Evolutionary conservation across 2,329 filamentous ascomycete genomes (phyloP), one percentile per base, ranked within the genome.

Genomic region (Drechmeria coniospora): DNA sequence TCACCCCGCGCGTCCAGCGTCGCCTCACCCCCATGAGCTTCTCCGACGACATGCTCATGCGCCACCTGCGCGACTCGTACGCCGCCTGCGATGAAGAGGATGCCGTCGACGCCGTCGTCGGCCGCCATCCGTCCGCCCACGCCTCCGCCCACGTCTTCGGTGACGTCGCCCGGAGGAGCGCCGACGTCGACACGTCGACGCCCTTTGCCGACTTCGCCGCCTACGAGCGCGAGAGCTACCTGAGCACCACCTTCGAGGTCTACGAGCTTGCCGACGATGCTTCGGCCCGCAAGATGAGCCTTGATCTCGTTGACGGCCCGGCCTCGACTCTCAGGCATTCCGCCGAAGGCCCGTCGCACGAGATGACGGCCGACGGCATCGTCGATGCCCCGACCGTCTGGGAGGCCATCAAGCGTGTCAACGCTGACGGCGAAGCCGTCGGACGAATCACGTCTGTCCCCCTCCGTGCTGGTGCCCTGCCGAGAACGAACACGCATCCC

Each of bases 371-470:
- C 1, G 43, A 47, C 21, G 41, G 39, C 15, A 43, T 48, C 17
- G 42, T 59, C 13, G 56, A 62, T 30, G 51, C 54, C 1, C 44
- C 49, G 5, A 51, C 46, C 4, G 51, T 59, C 1, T 62, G 59
- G 59, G 48, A 53, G 11, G 48, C 49, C 2, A 47, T 62, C 30
- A 52, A 46, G 29, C 37, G 46, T 14, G 46, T 59, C 25, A 59
- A 59, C 30, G 22, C 36, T 5, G 36, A 43, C 18, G 43, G 55
- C 6, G 39, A 52, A 14, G 56, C 63, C 1, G 63, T 69, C 6
- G 69, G 69, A 2, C 59, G 68, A 23, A 72, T 74, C 36, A 61
- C 55, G 54, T 58, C 57, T 24, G 67, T 68, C 12, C 6, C 19
- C 10, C 30, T 8, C 10, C n/a, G n/a, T n/a, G n/a, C n/a, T n/a